phyloP scores from a whole-genome alignment of 495 filamentous ascomycete species.

The Eremomyces bilateralis region DNA sequence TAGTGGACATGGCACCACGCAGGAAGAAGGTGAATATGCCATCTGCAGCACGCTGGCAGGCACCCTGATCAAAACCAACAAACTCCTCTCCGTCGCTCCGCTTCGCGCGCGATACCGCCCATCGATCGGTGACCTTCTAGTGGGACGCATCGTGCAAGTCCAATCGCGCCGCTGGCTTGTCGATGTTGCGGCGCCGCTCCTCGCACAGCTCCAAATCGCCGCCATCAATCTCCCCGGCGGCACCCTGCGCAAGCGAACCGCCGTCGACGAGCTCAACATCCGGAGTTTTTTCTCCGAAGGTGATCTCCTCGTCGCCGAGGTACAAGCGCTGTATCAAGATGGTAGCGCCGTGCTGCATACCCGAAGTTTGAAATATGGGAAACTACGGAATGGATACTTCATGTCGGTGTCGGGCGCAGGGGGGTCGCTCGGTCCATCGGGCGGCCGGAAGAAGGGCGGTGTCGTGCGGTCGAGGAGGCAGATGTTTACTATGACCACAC shows the following conservation, averaged over 20 bases:
- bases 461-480: conserved; percentile 64
- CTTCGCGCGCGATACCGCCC: conserved; percentile 85
- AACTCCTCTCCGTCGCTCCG: conserved; percentile 73
- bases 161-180: conserved; percentile 82
- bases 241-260: conserved; percentile 72
- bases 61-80: conserved; percentile 77
- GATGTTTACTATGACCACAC: conserved; percentile 57
- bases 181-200: conserved; percentile 65
- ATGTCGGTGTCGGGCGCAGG: conserved; percentile 59
- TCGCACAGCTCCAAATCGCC: conserved; percentile 60
- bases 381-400: conserved; percentile 81
- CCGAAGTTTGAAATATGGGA: conserved; percentile 75
- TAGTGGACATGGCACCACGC: conserved; percentile 58
- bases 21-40: conserved; percentile 31
- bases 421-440: too few relatives aligned
- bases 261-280: conserved; percentile 89
- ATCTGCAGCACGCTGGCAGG: conserved; percentile 80
- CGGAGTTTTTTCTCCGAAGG: conserved; percentile 82
- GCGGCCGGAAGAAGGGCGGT: conserved; percentile 28
- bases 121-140: conserved; percentile 85
- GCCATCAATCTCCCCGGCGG: conserved; percentile 91
- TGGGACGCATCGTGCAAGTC: conserved; percentile 83
- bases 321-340: conserved; percentile 64
- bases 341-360: conserved; percentile 76
- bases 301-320: conserved; percentile 73